Conservation (phyloP, 306 rosid species). For the Hippophae rhamnoides region DNA sequence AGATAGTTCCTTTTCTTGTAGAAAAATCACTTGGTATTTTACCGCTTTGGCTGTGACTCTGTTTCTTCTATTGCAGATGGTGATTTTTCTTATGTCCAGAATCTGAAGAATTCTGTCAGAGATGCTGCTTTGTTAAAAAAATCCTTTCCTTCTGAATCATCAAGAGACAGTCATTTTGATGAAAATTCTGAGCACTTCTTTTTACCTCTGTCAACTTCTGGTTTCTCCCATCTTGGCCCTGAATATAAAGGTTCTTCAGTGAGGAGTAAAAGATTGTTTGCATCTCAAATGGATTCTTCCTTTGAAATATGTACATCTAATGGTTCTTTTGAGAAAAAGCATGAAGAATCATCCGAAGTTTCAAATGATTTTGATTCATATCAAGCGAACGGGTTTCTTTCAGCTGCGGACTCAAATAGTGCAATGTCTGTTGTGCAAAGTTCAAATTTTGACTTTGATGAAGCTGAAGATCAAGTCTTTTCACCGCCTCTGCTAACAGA, state of each 20-base stretch:
- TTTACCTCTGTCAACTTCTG: slow-evolving; percentile 64
- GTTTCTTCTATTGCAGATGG: slow-evolving; percentile 34
- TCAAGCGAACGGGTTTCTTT: slow-evolving; percentile 73
- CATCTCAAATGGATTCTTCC: slow-evolving; percentile 43
- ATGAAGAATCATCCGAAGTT: slow-evolving; percentile 46
- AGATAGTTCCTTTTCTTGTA: slow-evolving; percentile 8
- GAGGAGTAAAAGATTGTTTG: slow-evolving; percentile 55
- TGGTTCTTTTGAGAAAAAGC: slow-evolving; percentile 36
- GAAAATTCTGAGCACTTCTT: slow-evolving; percentile 84
- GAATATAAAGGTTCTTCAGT: slow-evolving; percentile 50
- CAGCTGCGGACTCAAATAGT: slow-evolving; percentile 51
- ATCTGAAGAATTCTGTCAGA: slow-evolving; percentile 82
- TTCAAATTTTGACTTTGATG: slow-evolving; percentile 63
- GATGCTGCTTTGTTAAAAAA: slow-evolving; percentile 71
- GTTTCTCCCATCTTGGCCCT: slow-evolving; percentile 56
- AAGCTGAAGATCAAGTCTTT: slow-evolving; percentile 71
- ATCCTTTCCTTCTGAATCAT: slow-evolving; percentile 45
- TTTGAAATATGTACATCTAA: slow-evolving; percentile 36
- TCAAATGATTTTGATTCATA: slow-evolving; percentile 59
- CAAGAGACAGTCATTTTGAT: slow-evolving; percentile 63
- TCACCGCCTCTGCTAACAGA: slow-evolving; percentile 91
- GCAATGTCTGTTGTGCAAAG: slow-evolving; percentile 52
- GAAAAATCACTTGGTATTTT: not conserved
- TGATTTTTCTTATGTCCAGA: slow-evolving; percentile 49
- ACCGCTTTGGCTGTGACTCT: slow-evolving; percentile 17